Conservation (phyloP, 1,284 basidiomycete species). For the Moesziomyces antarcticus region DNA sequence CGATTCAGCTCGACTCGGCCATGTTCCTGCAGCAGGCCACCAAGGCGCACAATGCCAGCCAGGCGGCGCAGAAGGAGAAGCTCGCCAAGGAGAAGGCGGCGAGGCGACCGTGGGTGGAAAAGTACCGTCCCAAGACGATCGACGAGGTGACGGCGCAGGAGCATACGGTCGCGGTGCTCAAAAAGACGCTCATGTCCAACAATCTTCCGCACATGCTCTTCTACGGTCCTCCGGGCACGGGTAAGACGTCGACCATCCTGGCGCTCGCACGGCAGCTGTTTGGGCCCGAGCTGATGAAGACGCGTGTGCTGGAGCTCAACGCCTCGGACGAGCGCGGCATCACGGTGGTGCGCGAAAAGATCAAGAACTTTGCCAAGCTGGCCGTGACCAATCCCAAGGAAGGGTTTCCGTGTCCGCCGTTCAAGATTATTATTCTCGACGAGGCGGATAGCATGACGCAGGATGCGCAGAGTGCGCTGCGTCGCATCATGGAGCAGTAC, state of each 20-base stretch:
- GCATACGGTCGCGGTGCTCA: constrained; percentile 90
- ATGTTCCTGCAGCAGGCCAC: constrained; percentile 49
- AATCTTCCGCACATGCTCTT: constrained; percentile 99
- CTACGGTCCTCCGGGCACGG: constrained; percentile 98
- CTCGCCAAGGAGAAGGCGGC: constrained; percentile 44
- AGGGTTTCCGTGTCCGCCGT: constrained; percentile 91
- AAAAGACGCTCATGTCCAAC: constrained; percentile 88
- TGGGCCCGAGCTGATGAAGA: constrained; percentile 93
- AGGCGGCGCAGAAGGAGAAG: constrained; percentile 42
- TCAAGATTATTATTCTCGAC: constrained; percentile 98
- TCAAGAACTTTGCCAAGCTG: constrained; percentile 93
- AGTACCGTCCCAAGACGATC: constrained; percentile 97
- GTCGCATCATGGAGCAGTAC: constrained; percentile 98
- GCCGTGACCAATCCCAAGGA: constrained; percentile 67
- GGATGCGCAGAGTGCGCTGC: constrained; percentile 93
- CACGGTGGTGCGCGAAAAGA: constrained; percentile 94
- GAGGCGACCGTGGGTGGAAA: constrained; percentile 95
- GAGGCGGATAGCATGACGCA: constrained; percentile 99
- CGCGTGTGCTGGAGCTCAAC: constrained; percentile 96
- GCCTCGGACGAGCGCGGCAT: constrained; percentile 99
- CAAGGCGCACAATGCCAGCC: constrained; percentile 32
- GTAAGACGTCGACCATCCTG: constrained; percentile 98
- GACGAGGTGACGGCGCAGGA: constrained; percentile 97
- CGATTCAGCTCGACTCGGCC: background rate
- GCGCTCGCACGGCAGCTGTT: constrained; percentile 93